These are phyloP conservation scores for Cenchrus fungigraminus DNA, from an alignment of 176 grass and related monocot genomes.

Conservation along the genomic window DNA sequence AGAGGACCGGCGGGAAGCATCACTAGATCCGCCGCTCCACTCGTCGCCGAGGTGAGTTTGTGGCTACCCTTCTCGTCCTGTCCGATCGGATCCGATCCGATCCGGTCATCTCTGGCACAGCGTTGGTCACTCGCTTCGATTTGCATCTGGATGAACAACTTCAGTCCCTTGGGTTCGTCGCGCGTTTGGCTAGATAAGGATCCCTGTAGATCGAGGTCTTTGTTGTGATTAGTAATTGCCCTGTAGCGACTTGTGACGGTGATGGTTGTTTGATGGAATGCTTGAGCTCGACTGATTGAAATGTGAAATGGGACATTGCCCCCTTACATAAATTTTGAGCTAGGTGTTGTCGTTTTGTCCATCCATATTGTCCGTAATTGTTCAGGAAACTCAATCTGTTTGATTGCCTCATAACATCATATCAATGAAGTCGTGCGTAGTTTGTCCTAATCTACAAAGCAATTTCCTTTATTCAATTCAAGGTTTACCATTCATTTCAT, in stretches of 20 bases:
- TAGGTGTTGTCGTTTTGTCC: background rate
- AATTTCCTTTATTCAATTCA: background rate
- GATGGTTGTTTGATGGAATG: background rate
- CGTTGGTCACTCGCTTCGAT: background rate
- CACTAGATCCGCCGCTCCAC: constrained; percentile 45
- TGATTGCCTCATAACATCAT: background rate
- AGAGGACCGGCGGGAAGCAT: constrained; percentile 63
- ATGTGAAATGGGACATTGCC: background rate
- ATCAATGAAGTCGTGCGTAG: background rate
- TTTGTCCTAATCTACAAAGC: background rate
- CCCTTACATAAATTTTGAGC: background rate
- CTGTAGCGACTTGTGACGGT: background rate
- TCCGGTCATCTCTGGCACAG: background rate
- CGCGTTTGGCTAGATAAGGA: background rate
- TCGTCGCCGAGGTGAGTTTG: constrained; percentile 8
- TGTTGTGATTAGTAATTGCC: background rate
- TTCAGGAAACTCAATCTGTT: background rate
- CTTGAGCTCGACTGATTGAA: background rate
- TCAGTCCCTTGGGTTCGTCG: background rate
- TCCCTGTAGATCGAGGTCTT: too few relatives aligned
- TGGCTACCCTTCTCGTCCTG: background rate
- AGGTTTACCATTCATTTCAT: background rate
- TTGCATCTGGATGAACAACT: background rate
- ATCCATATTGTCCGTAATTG: background rate
- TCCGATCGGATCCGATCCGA: background rate